Evolutionary conservation across 2,329 filamentous ascomycete genomes (phyloP), one percentile per base, ranked within the genome.

Genomic region (Colletotrichum tofieldiae): DNA sequence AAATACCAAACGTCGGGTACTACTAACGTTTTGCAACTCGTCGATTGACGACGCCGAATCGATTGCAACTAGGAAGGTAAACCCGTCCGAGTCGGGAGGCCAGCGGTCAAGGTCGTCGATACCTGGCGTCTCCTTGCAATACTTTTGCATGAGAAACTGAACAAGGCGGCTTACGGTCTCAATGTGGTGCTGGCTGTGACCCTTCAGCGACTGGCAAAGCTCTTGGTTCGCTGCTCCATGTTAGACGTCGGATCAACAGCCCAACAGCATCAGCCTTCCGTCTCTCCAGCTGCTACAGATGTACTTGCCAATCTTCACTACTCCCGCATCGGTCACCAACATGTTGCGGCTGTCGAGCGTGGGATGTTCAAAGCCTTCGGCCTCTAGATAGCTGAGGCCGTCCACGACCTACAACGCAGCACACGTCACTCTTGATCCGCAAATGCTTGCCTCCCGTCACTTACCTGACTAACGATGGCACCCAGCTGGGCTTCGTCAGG

Each of bases 311-410:
- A 54, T 63, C 35, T 63, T 63, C 11, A 63, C 43, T 18, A 63
- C 2, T 41, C 45, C 45, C 6, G 9, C 18, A n/a, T 63, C n/a
- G 29, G 32, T 63, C n/a, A 63, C 47, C n/a, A 63, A 63, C 20
- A 63, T 26, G 41, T 20, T 63, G 9, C 49, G 3, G 35, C n/a
- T 20, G 23, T 54, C 6, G 5, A 63, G 35, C 20, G 20, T 41
- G 14, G n/a, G 18, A 32, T 63, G n/a, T 29, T 54, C 32, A 41
- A 63, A 64, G 47, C 47, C n/a, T 64, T 64, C 14, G 12, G 9
- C 35, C 32, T 64, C 49, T 64, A 64, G 23, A 54, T 54, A 64
- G 47, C 47, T 64, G 37, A 64, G 47, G 8, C 54, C 54, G 54
- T 56, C 32, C 23, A 45, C n/a, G 39, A 59, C 37, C 39, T 59